A percentile compares a stretch with the other conserved stretches of the same genome.
Evolutionary conservation across 2,329 filamentous ascomycete species (phyloP).

Genomic region (Lecanosticta acicola): DNA sequence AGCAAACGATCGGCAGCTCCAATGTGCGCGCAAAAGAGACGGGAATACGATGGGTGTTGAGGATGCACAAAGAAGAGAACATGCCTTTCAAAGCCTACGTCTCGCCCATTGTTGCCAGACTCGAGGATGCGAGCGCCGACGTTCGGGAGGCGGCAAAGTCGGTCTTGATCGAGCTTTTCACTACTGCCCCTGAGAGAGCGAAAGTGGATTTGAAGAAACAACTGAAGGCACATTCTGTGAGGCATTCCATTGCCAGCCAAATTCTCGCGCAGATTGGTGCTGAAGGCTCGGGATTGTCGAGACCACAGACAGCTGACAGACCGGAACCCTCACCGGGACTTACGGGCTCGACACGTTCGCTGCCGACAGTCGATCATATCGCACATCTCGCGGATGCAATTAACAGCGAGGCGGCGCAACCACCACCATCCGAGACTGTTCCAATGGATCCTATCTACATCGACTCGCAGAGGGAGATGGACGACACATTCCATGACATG

Average conservation of each 20-base stretch:
- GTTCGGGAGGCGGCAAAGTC: slow-evolving; percentile 80
- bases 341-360: slow-evolving; percentile 40
- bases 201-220: slow-evolving; percentile 87
- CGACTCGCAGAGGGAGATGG: slow-evolving; percentile 79
- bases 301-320: slow-evolving; percentile 25
- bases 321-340: slow-evolving; percentile 29
- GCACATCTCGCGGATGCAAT: slow-evolving; percentile 41
- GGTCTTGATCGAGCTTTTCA: slow-evolving; percentile 81
- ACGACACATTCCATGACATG: slow-evolving; percentile 81
- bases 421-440: slow-evolving; percentile 60
- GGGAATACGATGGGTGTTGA: slow-evolving; percentile 77
- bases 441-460: slow-evolving; percentile 75
- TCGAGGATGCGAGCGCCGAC: slow-evolving; percentile 84
- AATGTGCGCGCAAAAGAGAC: slow-evolving; percentile 80
- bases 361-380: slow-evolving; percentile 38
- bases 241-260: slow-evolving; percentile 75
- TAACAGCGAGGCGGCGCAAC: slow-evolving; percentile 46
- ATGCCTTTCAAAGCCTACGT: slow-evolving; percentile 81
- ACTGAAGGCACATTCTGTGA: slow-evolving; percentile 74
- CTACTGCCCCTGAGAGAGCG: slow-evolving; percentile 71
- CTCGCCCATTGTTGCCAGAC: slow-evolving; percentile 71
- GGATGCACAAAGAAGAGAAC: slow-evolving; percentile 75
- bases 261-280: slow-evolving; percentile 71
- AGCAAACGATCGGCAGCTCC: slow-evolving; percentile 70
- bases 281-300: slow-evolving; percentile 23